These are phyloP conservation scores for Ustilaginoidea virens DNA, from an alignment of 2,329 filamentous ascomycete genomes.

Conservation along the genomic window DNA sequence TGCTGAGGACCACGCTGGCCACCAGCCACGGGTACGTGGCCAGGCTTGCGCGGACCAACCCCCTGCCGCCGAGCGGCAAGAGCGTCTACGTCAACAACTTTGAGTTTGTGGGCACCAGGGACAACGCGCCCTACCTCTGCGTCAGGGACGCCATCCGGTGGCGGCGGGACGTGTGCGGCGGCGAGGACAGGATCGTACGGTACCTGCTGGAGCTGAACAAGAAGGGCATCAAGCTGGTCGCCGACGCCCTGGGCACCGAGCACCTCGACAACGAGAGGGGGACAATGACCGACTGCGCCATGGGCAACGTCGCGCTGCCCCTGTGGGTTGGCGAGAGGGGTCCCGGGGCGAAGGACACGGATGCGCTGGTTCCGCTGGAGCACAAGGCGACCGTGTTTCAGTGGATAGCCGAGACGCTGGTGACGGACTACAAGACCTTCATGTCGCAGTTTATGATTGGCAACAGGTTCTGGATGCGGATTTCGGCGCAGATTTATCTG, in stretches of 20 bases:
- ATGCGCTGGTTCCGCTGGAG: slow-evolving; percentile 14
- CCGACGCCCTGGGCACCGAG: slow-evolving; percentile 50
- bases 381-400: slow-evolving; percentile 25
- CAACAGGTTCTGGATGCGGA: slow-evolving; percentile 49
- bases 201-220: slow-evolving; percentile 51
- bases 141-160: slow-evolving; percentile 58
- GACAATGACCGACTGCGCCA: slow-evolving; percentile 49
- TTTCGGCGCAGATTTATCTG: slow-evolving; percentile 78
- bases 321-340: slow-evolving; percentile 24
- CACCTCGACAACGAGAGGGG: slow-evolving; percentile 51
- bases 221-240: slow-evolving; percentile 44
- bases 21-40: slow-evolving; percentile 68
- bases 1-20: slow-evolving; percentile 60
- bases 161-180: slow-evolving; percentile 52
- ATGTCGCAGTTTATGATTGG: slow-evolving; percentile 47
- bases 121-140: slow-evolving; percentile 57
- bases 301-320: slow-evolving; percentile 63
- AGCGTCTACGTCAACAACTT: slow-evolving; percentile 54
- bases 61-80: slow-evolving; percentile 31
- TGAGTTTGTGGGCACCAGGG: slow-evolving; percentile 61
- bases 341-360: slow-evolving; percentile 11
- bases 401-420: slow-evolving; percentile 42
- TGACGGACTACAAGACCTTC: slow-evolving; percentile 54
- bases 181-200: slow-evolving; percentile 51
- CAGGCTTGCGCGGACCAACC: slow-evolving; percentile 16